These are phyloP conservation scores for Penicillium hordei DNA, from an alignment of 2,329 filamentous ascomycete species.

Conservation along the genomic window DNA sequence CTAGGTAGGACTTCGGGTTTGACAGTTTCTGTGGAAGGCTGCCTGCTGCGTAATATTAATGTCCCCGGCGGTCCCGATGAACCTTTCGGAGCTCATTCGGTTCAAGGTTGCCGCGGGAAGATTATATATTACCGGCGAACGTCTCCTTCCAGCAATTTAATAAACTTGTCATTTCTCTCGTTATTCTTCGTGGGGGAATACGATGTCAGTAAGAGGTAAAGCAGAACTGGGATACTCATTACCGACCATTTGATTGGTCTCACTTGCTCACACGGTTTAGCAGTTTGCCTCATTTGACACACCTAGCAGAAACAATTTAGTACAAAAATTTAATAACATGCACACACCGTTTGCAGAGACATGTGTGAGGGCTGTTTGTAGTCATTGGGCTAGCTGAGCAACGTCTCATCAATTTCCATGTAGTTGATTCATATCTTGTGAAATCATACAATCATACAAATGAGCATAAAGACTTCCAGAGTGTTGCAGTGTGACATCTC, in stretches of 20 bases:
- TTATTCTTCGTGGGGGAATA: neutral
- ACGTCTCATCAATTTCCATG: neutral
- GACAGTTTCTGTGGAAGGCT: neutral
- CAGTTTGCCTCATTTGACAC: neutral
- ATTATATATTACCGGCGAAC: neutral
- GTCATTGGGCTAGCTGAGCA: neutral
- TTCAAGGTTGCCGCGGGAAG: neutral
- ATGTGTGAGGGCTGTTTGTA: neutral
- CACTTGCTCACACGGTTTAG: slow-evolving; percentile 5
- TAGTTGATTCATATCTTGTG: neutral
- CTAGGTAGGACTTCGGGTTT: neutral
- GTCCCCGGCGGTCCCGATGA: neutral
- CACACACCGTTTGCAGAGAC: neutral
- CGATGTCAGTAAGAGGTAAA: neutral
- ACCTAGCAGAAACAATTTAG: neutral
- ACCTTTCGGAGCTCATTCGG: neutral
- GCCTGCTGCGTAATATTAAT: neutral
- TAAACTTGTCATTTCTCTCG: neutral
- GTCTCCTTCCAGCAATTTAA: neutral
- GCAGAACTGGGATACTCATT: neutral
- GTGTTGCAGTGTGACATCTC: neutral
- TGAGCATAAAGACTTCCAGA: neutral
- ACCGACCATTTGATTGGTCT: slow-evolving; percentile 1
- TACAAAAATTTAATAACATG: neutral
- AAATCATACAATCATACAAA: neutral